phyloP scores from a whole-genome alignment of 2,329 filamentous ascomycete genomes.

The Aspergillus brasiliensis region DNA sequence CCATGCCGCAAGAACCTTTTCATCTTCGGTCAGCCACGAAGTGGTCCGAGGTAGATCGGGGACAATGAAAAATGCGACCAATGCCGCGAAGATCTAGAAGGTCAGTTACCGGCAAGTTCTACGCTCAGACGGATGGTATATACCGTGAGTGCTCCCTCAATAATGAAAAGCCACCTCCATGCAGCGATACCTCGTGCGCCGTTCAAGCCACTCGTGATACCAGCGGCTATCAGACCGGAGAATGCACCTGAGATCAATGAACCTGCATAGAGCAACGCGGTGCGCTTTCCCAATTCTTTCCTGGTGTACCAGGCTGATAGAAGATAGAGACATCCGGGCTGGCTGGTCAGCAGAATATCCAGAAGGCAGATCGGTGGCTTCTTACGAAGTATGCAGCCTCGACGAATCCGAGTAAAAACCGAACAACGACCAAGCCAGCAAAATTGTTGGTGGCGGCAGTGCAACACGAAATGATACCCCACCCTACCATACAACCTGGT shows the following conservation, averaged over 20 bases:
- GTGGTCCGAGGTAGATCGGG: conserved; percentile 60
- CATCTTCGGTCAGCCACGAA: conserved; percentile 48
- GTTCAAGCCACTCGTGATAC: conserved; percentile 49
- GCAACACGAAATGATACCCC: conserved; percentile 63
- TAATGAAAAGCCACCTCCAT: conserved; percentile 51
- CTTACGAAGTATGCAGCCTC: conserved; percentile 40
- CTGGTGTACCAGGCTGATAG: conserved; percentile 54
- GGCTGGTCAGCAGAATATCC: background rate
- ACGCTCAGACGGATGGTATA: conserved; percentile 45
- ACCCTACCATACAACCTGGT: conserved; percentile 53
- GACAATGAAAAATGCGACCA: conserved; percentile 42
- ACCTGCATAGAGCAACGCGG: conserved; percentile 51
- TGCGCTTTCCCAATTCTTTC: conserved; percentile 46
- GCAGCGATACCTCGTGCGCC: conserved; percentile 40
- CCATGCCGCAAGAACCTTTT: conserved; percentile 53
- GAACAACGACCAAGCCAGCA: conserved; percentile 38
- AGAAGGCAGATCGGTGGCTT: background rate
- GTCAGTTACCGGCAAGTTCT: background rate
- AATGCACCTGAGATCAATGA: conserved; percentile 51
- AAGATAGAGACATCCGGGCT: conserved; percentile 41
- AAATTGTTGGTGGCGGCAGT: conserved; percentile 50
- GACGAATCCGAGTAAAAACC: conserved; percentile 42
- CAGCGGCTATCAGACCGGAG: conserved; percentile 49
- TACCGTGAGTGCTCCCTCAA: conserved; percentile 56
- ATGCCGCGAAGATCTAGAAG: conserved; percentile 30